phyloP scores from a whole-genome alignment of 2,329 filamentous ascomycete species.

The Colletotrichum chrysophilum region DNA sequence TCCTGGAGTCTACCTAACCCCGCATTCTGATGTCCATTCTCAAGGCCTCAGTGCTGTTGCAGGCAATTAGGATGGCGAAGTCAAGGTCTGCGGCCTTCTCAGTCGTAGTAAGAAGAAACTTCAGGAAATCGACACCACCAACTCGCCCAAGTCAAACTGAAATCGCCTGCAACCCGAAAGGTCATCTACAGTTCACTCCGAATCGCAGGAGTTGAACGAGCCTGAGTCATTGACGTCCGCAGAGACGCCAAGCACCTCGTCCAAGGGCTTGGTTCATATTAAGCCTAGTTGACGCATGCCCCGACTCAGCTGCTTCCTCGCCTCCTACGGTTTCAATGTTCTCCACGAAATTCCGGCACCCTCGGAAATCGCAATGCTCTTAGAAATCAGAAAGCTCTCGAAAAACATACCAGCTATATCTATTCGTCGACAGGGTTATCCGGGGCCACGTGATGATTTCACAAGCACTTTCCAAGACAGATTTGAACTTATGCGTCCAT shows the following conservation, averaged over 20 bases:
- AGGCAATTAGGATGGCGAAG: conserved; percentile 67
- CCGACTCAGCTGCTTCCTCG: not conserved
- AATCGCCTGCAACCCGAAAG: not conserved
- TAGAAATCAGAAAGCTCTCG: not conserved
- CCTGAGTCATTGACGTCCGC: not conserved
- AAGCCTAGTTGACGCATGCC: not conserved
- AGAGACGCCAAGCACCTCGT: not conserved
- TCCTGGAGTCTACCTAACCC: not conserved
- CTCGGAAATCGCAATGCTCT: not conserved
- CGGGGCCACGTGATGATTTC: not conserved
- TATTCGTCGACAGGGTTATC: not conserved
- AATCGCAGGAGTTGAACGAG: not conserved
- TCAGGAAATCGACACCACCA: conserved; percentile 69
- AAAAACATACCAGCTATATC: not conserved
- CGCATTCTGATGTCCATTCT: not conserved
- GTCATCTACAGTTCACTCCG: not conserved
- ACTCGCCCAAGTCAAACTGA: conserved; percentile 48
- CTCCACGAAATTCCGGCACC: not conserved
- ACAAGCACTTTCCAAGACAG: not conserved
- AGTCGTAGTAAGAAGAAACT: conserved; percentile 74
- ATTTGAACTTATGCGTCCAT: not conserved
- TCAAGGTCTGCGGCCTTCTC: conserved; percentile 72
- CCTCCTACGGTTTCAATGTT: not conserved
- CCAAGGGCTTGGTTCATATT: not conserved
- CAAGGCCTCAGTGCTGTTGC: conserved; percentile 59